A percentile compares a stretch with the other conserved stretches of the same genome.
Conservation (phyloP, 768 basidiomycete genomes). For the Daedaleopsis nitida region DNA sequence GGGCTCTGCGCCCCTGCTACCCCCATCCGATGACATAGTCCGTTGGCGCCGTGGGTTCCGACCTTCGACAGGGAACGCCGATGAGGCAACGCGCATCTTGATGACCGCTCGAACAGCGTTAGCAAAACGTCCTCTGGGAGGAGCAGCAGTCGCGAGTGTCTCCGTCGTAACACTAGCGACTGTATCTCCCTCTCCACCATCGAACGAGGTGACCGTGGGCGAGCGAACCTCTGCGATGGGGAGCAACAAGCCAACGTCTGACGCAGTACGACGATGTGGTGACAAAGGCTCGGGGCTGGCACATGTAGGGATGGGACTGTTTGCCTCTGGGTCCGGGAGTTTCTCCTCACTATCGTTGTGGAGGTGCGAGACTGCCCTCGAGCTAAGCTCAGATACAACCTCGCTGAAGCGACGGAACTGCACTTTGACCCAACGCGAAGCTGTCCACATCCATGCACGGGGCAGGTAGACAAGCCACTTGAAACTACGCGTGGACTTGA, state of each 20-base stretch:
- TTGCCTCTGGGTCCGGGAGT: conserved; percentile 8
- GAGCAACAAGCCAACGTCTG: conserved; percentile 23
- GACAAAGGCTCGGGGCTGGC: conserved; percentile 27
- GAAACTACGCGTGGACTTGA: conserved; percentile 24
- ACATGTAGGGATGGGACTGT: conserved; percentile 10
- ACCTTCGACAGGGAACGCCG: conserved; percentile 28
- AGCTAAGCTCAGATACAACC: conserved; percentile 16
- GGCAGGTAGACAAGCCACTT: conserved; percentile 30
- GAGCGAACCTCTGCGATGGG: conserved; percentile 25
- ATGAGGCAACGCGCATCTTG: conserved; percentile 38
- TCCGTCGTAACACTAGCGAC: conserved; percentile 26
- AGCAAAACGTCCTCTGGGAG: conserved; percentile 39
- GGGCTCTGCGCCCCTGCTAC: conserved; percentile 25
- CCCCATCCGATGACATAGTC: conserved; percentile 31
- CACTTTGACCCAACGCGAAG: conserved; percentile 19
- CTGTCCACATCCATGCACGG: conserved; percentile 18
- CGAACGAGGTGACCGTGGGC: conserved; percentile 22
- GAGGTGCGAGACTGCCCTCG: conserved; percentile 11
- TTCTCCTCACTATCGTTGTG: conserved; percentile 10
- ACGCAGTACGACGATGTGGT: conserved; percentile 11
- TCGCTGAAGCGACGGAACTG: conserved; percentile 22
- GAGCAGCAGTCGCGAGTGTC: conserved; percentile 4
- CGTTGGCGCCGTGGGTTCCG: conserved; percentile 21
- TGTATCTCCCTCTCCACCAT: conserved; percentile 20
- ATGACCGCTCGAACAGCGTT: conserved; percentile 50